Evolutionary conservation across 1,139 yeast species (phyloP), one percentile per base, ranked within the genome.

Genomic region (Arxiozyma telluris): DNA sequence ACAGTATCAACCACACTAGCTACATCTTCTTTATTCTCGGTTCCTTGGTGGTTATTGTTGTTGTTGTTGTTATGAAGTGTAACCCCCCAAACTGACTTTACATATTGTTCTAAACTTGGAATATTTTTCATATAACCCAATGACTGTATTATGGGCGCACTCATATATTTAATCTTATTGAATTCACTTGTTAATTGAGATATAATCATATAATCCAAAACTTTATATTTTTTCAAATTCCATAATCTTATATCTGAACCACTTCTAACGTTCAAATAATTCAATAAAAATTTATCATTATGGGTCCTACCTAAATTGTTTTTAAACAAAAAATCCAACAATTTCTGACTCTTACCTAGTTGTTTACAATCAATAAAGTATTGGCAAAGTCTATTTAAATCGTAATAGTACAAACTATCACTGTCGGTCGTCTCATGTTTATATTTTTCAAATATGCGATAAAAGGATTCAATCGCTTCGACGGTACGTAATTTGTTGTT

Each of bases 161-260:
- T 53, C 61, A 62, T 61, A 12, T 42, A 50, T 30, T 30, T n/a
- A 42, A 47, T 8, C 43, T 51, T 50, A 17, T 48, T 18, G 6
- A 59, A 41, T 11, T 34, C 46, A 22, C 57, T 55, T 3, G 62
- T 38, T 2, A 66, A 44, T 30, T 55, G 50, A n/a, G 56, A 52
- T 3, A 62, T 49, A 5, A 53, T 52, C 12, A 54, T 52, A 7
- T 50, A 51, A 50, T 62, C 63, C 34, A 58, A 50, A 12, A 58
- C 45, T 30, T 55, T 59, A 55, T 62, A 65, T 42, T 41, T 22
- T 21, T 30, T 39, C 39, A 42, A n/a, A 27, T 21, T 50, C 67
- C 68, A 64, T 44, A 54, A 53, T 17, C 51, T 54, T n/a, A 56
- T 53, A 43, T 58, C 47, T 6, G 66, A 61, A 41, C 69, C 69